A percentile compares a stretch with the other conserved stretches of the same genome.
These are phyloP conservation scores for Lasiodiplodia gonubiensis DNA, from an alignment of 2,329 filamentous ascomycete species.

Conservation along the genomic window DNA sequence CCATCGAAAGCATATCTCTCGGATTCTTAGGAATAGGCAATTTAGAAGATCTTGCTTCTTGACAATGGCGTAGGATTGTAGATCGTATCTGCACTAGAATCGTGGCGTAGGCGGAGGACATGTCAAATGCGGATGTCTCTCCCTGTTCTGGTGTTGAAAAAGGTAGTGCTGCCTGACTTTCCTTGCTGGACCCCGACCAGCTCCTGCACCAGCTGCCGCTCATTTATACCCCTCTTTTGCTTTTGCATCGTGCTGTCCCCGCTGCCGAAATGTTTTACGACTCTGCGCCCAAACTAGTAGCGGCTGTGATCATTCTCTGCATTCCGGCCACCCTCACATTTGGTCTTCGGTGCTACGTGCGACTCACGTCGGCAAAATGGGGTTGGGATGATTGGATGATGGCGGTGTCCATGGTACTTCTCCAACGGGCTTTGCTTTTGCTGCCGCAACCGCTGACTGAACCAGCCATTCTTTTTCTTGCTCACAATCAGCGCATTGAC, in stretches of 20 bases:
- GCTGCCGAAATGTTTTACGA: slow-evolving; percentile 8
- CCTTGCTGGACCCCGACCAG: background rate
- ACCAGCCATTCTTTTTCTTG: slow-evolving; percentile 36
- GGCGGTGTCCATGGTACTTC: slow-evolving; percentile 18
- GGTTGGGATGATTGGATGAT: slow-evolving; percentile 42
- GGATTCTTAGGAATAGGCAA: background rate
- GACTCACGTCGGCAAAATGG: slow-evolving; percentile 34
- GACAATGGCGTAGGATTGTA: background rate
- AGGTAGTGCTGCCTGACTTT: background rate
- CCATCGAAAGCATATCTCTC: background rate
- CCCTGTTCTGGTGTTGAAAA: background rate
- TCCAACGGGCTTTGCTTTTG: slow-evolving; percentile 21
- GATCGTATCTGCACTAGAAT: background rate
- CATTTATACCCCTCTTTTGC: background rate
- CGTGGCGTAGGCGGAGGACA: background rate
- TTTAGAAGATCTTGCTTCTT: background rate
- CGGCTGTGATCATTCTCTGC: background rate
- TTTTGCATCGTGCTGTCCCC: background rate
- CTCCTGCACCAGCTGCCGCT: background rate
- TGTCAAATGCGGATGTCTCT: background rate
- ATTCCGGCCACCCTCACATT: slow-evolving; percentile 32
- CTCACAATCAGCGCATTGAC: slow-evolving; percentile 38
- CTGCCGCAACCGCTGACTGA: slow-evolving; percentile 14
- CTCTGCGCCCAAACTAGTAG: background rate
- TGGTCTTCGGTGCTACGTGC: slow-evolving; percentile 33